Base-by-base conservation (phyloP, 139 green algal genomes). In the Axilococcus clingmanii region DNA sequence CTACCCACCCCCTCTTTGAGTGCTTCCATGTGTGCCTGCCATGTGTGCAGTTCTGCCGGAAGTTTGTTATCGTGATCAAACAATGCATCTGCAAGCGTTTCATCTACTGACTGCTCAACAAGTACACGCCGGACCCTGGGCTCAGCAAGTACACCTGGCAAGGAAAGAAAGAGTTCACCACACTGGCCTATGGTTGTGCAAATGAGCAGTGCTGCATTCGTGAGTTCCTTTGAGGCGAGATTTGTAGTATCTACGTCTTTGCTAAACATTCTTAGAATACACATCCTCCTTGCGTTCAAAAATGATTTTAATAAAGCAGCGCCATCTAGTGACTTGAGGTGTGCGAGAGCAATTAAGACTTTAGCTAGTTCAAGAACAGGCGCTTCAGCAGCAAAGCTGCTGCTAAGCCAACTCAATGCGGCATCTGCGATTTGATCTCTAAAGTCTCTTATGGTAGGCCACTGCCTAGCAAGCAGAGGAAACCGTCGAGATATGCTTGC, bases 381-480 rank as follows among this genome's bases (percentile, higher is more conserved):
- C 15, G 68, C 59, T 1, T 29, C 43, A 5, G 69, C 51, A 34
- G 62, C 57, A 20, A 84, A 47, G 32, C 86, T 57, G 6, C 54
- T 36, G 1, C 27, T 47, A 35, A 91, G 69, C 37, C 59, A 54
- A 4, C 59, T 43, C 11, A 34, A 31, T n/a, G 69, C 69, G 0
- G 43, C 34, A 8, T 75, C 67, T 22, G 67, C 48, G 4, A 91
- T 78, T 42, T 94, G 79, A n/a, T 29, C 40, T 49, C 71, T 75
- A 61, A 97, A 86, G 50, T 86, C 87, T 24, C 77, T 55, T n/a
- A 97, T 75, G 6, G 77, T 52, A 5, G 83, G 82, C 89, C 87
- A 96, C 49, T 94, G 82, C 51, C 94, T 83, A 8, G 66, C 44
- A 29, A 97, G 59, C 44, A 98, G 72, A 3, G 91, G 89, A 67